Evolutionary conservation across 495 filamentous ascomycete species (phyloP).

Genomic region (Neurospora pannonica): DNA sequence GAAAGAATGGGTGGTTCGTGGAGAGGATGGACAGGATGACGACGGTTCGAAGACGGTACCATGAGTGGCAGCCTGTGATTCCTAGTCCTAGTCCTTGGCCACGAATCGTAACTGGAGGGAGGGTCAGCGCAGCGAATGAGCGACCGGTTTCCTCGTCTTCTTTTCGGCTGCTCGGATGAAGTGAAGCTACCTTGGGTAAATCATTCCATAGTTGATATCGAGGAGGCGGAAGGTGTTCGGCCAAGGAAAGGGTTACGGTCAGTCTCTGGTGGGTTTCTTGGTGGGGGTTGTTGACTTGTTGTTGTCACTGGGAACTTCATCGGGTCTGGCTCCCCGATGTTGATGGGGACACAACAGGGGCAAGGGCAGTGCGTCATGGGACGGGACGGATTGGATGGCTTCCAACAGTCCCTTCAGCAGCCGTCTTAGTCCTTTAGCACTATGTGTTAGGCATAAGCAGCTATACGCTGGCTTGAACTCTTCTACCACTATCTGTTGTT

Average conservation of each 20-base stretch:
- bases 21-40: neutral
- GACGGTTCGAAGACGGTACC: neutral
- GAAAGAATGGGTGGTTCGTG: neutral
- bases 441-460: neutral
- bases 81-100: neutral
- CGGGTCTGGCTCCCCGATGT: neutral
- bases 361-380: neutral
- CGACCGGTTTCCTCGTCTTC: neutral
- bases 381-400: neutral
- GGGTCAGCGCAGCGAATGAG: neutral
- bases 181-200: neutral
- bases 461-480: neutral
- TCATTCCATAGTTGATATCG: neutral
- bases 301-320: neutral
- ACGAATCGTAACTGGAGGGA: neutral
- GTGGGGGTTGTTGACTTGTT: neutral
- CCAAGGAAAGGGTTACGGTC: neutral
- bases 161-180: neutral
- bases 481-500: neutral
- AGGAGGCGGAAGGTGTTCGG: neutral
- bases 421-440: neutral
- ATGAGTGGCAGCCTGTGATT: neutral
- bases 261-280: neutral
- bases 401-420: neutral
- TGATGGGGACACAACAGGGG: neutral